Evolutionary conservation across 2,329 filamentous ascomycete species (phyloP).

Genomic region (Ceratocystis albifundus): DNA sequence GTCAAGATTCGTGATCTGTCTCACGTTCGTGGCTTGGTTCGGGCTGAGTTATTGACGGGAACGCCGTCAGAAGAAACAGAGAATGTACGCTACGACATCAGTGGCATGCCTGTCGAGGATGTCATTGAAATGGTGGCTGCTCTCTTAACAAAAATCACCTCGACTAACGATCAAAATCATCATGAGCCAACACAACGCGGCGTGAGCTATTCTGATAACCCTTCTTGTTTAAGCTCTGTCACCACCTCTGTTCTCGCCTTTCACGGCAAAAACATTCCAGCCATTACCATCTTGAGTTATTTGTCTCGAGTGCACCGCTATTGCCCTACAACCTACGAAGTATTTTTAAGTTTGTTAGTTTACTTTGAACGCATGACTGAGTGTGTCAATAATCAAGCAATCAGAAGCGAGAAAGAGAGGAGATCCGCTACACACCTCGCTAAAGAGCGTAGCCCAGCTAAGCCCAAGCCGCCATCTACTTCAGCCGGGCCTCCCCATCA

Average conservation of each 20-base stretch:
- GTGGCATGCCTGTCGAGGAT: constrained; percentile 90
- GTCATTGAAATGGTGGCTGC: constrained; percentile 99
- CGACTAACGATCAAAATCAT: constrained; percentile 76
- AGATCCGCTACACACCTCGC: not conserved
- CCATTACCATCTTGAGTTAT: constrained; percentile 93
- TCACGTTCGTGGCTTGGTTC: constrained; percentile 81
- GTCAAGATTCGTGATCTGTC: constrained; percentile 80
- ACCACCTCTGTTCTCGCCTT: constrained; percentile 73
- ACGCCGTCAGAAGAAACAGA: constrained; percentile 25
- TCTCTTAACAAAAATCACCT: constrained; percentile 90
- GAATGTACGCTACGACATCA: constrained; percentile 76
- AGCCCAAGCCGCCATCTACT: not conserved
- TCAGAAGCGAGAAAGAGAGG: constrained; percentile 47
- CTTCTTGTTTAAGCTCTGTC: constrained; percentile 26
- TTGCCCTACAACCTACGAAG: constrained; percentile 95
- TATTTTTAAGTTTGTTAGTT: constrained; percentile 86
- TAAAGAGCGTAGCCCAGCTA: not conserved
- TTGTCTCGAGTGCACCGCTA: constrained; percentile 95
- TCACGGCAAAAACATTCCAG: constrained; percentile 94
- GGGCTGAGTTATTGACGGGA: constrained; percentile 57
- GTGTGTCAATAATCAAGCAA: constrained; percentile 71
- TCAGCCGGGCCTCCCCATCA: not conserved
- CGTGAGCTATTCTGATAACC: constrained; percentile 34
- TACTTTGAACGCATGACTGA: constrained; percentile 99
- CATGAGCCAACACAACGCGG: constrained; percentile 80